A percentile compares a stretch with the other conserved stretches of the same genome.
Conservation (phyloP, 805 yeast genomes). For the Nakazawaea populi region DNA sequence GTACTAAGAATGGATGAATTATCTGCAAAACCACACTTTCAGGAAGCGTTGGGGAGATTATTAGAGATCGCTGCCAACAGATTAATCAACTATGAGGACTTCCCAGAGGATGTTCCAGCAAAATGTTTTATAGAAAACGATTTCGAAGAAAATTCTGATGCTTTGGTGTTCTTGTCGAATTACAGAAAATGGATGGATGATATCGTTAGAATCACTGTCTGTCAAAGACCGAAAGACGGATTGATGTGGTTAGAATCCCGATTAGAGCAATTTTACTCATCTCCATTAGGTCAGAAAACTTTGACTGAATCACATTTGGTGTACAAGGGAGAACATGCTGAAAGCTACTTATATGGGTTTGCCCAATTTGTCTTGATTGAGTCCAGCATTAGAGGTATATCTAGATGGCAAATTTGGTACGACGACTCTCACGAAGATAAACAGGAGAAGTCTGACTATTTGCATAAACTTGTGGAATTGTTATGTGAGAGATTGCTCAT, state of each 20-base stretch:
- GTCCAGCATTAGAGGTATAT: constrained; percentile 84
- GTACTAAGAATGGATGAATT: constrained; percentile 77
- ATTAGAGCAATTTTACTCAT: constrained; percentile 65
- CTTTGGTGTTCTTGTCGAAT: constrained; percentile 67
- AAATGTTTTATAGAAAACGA: constrained; percentile 72
- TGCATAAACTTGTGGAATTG: constrained; percentile 53
- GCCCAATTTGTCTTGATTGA: constrained; percentile 85
- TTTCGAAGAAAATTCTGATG: constrained; percentile 82
- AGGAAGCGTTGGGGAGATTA: constrained; percentile 55
- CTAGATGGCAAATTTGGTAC: constrained; percentile 95
- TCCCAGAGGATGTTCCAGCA: constrained; percentile 59
- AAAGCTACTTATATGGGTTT: constrained; percentile 69
- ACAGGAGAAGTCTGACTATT: constrained; percentile 44
- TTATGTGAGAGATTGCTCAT: constrained; percentile 71
- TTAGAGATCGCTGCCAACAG: constrained; percentile 75
- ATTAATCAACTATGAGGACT: constrained; percentile 63
- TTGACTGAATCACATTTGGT: constrained; percentile 48
- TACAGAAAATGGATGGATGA: constrained; percentile 86
- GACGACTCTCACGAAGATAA: constrained; percentile 46
- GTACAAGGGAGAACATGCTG: constrained; percentile 48
- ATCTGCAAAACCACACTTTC: constrained; percentile 50
- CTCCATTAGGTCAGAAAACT: constrained; percentile 61
- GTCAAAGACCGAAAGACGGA: constrained; percentile 79
- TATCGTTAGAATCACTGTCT: constrained; percentile 79
- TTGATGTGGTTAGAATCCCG: constrained; percentile 76